Evolutionary conservation across 2,329 filamentous ascomycete genomes (phyloP).

Genomic region (Endothia cerciana): DNA sequence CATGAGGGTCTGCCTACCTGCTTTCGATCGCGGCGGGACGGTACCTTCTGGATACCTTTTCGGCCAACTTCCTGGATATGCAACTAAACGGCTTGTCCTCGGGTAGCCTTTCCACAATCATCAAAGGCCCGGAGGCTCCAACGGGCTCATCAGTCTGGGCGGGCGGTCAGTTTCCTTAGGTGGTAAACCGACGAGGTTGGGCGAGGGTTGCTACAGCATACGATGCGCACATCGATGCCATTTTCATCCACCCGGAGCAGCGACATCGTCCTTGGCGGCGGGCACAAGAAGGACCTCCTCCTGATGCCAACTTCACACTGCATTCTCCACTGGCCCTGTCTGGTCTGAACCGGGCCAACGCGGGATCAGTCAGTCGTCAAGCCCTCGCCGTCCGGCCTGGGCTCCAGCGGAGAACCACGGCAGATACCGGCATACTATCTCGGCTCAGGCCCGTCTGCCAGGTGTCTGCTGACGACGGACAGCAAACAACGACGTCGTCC

Average conservation of each 20-base stretch:
- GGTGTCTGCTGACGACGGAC: slow-evolving; percentile 1
- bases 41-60: slow-evolving; percentile 7
- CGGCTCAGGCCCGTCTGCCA: slow-evolving; percentile 11
- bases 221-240: too few species aligned
- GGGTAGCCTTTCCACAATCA: neutral
- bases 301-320: too few species aligned
- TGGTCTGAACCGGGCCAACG: too few species aligned
- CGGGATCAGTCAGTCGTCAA: too few species aligned
- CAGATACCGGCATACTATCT: slow-evolving; percentile 18
- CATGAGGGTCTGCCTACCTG: slow-evolving; percentile 3
- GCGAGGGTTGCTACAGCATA: neutral
- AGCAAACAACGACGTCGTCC: neutral
- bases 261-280: too few species aligned
- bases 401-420: slow-evolving; percentile 3
- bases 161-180: neutral
- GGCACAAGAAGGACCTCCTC: too few species aligned
- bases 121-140: neutral
- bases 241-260: too few species aligned
- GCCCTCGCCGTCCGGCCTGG: neutral
- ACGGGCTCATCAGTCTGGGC: neutral
- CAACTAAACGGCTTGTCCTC: neutral
- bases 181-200: neutral
- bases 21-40: neutral
- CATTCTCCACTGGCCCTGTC: too few species aligned
- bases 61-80: slow-evolving; percentile 12